A percentile compares a stretch with the other conserved stretches of the same genome.
phyloP scores from a whole-genome alignment of 345 rosid species.

The Gossypium herbaceum region DNA sequence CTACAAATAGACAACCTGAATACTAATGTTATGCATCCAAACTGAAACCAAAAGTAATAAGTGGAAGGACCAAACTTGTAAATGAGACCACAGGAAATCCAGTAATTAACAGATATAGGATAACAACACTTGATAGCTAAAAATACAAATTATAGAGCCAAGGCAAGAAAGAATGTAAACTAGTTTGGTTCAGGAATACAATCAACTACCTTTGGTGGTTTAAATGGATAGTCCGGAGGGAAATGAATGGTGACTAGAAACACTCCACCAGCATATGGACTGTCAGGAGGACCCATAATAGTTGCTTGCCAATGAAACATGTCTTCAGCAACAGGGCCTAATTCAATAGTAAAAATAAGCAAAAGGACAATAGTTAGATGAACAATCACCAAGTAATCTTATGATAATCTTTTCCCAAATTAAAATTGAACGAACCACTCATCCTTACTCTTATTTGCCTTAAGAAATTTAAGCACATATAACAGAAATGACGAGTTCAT shows the following conservation, averaged over 20 bases:
- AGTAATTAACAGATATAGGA: too few species aligned
- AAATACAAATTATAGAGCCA: background rate
- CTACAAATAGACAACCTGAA: too few species aligned
- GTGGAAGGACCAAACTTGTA: too few species aligned
- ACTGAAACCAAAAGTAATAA: too few species aligned
- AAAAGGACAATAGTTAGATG: background rate
- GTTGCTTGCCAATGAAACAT: slow-evolving; percentile 33
- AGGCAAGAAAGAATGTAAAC: background rate
- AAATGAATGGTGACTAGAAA: slow-evolving; percentile 26
- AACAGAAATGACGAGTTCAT: background rate
- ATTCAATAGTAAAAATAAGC: background rate
- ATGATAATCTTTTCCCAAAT: background rate
- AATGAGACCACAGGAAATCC: too few species aligned
- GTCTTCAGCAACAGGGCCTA: slow-evolving; percentile 51
- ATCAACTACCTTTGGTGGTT: slow-evolving; percentile 21
- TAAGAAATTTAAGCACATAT: background rate
- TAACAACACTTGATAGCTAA: background rate
- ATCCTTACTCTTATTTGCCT: background rate
- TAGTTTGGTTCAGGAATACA: background rate
- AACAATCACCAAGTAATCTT: background rate
- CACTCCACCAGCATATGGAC: slow-evolving; percentile 26
- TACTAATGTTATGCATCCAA: too few species aligned
- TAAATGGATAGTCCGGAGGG: slow-evolving; percentile 15
- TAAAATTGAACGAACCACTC: background rate
- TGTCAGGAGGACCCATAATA: slow-evolving; percentile 28